Evolutionary conservation across 139 green algal genomes (phyloP), one percentile per base, ranked within the genome.

Genomic region (Chlorella sorokiniana): DNA sequence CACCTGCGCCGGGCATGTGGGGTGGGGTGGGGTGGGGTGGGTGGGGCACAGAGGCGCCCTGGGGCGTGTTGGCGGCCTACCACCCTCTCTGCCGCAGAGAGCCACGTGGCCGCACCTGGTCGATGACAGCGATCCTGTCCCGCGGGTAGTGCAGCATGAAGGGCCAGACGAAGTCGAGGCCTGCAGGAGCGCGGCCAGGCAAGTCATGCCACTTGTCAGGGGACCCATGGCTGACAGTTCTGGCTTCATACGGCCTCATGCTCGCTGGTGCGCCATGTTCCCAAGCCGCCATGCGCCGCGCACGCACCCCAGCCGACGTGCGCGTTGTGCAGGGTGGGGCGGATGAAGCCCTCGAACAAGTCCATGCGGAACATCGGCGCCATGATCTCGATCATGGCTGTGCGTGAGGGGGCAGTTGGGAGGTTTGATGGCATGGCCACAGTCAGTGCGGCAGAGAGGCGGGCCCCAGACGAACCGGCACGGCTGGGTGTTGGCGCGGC

Each of bases 101-200:
- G n/a, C n/a, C n/a, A n/a, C n/a, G n/a, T n/a, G n/a, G n/a, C n/a
- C n/a, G n/a, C 41, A 82, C 76, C 62, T 82, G 27, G 56, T 88
- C 84, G 20, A 88, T 69, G 11, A 88, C 76, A 7, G 69, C 84
- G 8, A 88, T 69, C 61, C 70, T 71, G 61, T 88, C 68, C 6
- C 54, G 33, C 27, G 84, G 84, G 44, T 86, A 88, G 29, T 62
- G 42, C 42, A 80, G 67, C 45, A 87, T 31, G 38, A 83, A 88
- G 27, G 84, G 84, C 84, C 84, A 88, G 25, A 88, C 78, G 70
- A 87, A 88, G 70, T 88, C 84, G 25, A 88, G 61, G 27, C 81
- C 81, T 74, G 48, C 33, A 51, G 11, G 44, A 52, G 38, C 40
- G 27, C 16, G 2, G 40, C 9, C 11, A 33, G 67, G 59, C 22